Percentiles rank a stretch among this genome's conserved stretches.
Evolutionary conservation across 2,329 filamentous ascomycete genomes (phyloP).

Genomic region (Aspergillus novofumigatus): DNA sequence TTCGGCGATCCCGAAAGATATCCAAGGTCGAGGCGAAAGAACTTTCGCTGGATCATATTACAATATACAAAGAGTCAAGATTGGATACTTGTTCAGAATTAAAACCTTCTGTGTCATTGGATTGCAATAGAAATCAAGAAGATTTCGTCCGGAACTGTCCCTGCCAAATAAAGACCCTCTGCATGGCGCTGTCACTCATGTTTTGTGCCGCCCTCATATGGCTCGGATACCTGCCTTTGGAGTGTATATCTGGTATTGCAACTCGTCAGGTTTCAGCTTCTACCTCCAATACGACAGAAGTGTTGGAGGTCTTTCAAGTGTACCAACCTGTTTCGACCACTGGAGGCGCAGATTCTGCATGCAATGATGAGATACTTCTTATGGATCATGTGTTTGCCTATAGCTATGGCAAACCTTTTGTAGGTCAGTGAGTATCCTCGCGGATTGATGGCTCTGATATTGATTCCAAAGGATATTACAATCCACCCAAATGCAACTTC

Average conservation of each 20-base stretch:
- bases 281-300: not conserved
- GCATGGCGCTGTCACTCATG: not conserved
- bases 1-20: not conserved
- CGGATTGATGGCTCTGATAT: not conserved
- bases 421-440: slow-evolving; percentile 51
- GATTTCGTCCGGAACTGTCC: not conserved
- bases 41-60: not conserved
- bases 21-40: not conserved
- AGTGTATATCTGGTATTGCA: not conserved
- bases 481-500: slow-evolving; percentile 65
- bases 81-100: not conserved
- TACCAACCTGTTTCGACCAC: slow-evolving; percentile 59
- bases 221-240: not conserved
- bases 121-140: not conserved
- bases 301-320: slow-evolving; percentile 65
- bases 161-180: not conserved
- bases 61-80: not conserved
- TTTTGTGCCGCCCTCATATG: not conserved
- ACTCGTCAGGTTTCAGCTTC: not conserved
- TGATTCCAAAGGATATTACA: slow-evolving; percentile 49
- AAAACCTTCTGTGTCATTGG: not conserved
- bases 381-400: slow-evolving; percentile 68
- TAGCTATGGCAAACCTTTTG: slow-evolving; percentile 70
- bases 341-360: slow-evolving; percentile 26
- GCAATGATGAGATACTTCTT: slow-evolving; percentile 46